Conservation (phyloP, 805 yeast genomes). For the Pichia thaimueangensis region DNA sequence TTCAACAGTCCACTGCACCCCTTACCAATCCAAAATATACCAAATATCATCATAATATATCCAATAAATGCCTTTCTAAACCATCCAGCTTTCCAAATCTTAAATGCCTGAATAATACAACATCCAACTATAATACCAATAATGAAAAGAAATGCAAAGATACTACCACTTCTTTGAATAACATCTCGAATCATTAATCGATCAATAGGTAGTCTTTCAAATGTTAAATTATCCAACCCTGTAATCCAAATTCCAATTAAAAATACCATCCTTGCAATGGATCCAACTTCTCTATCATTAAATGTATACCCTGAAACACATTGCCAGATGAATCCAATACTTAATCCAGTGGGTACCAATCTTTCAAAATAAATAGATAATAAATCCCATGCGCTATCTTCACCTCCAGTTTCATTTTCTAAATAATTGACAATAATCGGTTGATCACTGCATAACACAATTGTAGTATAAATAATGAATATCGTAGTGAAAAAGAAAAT, state of each 20-base stretch:
- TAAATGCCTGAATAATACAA: constrained; percentile 66
- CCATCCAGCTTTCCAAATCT: constrained; percentile 73
- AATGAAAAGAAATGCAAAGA: constrained; percentile 53
- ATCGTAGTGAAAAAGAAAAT: constrained; percentile 39
- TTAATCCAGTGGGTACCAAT: constrained; percentile 51
- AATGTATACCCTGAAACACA: not conserved
- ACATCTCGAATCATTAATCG: constrained; percentile 69
- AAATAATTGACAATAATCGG: constrained; percentile 56
- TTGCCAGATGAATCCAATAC: not conserved
- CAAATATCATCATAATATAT: constrained; percentile 41
- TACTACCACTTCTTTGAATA: constrained; percentile 69
- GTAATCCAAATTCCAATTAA: constrained; percentile 3
- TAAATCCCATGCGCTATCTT: constrained; percentile 29
- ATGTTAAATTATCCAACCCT: constrained; percentile 75
- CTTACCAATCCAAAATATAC: constrained; percentile 36
- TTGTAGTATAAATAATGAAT: constrained; percentile 70
- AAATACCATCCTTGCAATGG: not conserved
- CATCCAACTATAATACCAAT: constrained; percentile 42
- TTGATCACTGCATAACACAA: constrained; percentile 51
- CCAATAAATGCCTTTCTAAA: constrained; percentile 51
- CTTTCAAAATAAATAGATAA: constrained; percentile 69
- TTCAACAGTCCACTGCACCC: constrained; percentile 64
- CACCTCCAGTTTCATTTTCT: constrained; percentile 18
- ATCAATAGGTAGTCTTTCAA: constrained; percentile 85
- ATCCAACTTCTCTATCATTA: not conserved